Conservation (phyloP, 352 stramenopile genomes). For the Hyaloperonospora brassicae region DNA sequence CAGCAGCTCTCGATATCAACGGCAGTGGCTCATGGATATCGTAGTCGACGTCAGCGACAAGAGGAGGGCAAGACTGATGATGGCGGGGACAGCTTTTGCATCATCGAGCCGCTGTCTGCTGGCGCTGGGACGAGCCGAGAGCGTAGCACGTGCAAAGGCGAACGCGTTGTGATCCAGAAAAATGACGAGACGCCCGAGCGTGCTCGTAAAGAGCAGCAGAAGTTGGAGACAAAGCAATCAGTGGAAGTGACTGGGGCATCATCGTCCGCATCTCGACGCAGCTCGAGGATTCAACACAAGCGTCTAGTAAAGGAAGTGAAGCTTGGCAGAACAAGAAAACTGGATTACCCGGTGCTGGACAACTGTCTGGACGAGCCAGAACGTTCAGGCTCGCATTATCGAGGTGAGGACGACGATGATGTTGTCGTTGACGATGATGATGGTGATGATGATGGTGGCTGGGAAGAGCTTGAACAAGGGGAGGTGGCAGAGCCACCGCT, state of each 20-base stretch:
- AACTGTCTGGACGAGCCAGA: conserved; percentile 55
- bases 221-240: conserved; percentile 1
- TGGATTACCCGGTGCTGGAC: conserved; percentile 55
- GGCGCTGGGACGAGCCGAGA: conserved; percentile 22
- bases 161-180: conserved; percentile 38
- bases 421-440: conserved; percentile 13
- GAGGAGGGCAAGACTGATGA: conserved; percentile 20
- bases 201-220: conserved; percentile 12
- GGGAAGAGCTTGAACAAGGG: conserved; percentile 27
- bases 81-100: conserved; percentile 50
- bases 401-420: conserved; percentile 7
- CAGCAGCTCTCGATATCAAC: conserved; percentile 25
- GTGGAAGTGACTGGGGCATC: conserved; percentile 3
- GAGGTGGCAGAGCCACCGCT: conserved; percentile 9
- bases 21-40: conserved; percentile 23
- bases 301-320: conserved; percentile 41
- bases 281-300: conserved; percentile 52
- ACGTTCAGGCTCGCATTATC: conserved; percentile 17
- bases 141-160: conserved; percentile 19
- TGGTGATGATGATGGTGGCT: conserved; percentile 20
- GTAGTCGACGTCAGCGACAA: conserved; percentile 11
- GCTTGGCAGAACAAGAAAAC: conserved; percentile 31
- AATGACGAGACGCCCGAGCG: conserved; percentile 43
- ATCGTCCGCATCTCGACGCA: conserved; percentile 42
- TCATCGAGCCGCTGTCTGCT: conserved; percentile 34